Evolutionary conservation across 2,329 filamentous ascomycete species (phyloP), one percentile per base, ranked within the genome.

Genomic region (Alternaria tenuissima): DNA sequence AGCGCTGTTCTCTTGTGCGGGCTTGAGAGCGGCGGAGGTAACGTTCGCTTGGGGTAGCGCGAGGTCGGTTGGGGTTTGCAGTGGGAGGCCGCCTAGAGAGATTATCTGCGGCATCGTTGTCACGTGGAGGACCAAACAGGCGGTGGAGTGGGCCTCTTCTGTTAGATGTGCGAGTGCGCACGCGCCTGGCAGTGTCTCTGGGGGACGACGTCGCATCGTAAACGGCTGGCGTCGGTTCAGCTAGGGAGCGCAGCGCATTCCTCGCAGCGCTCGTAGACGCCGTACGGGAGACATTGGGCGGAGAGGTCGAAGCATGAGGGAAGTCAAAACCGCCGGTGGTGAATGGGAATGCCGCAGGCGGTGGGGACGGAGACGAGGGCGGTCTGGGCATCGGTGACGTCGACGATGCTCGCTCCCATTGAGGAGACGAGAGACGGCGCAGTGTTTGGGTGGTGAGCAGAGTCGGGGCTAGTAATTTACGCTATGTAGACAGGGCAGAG

Each of bases 321-420:
- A 78, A 78, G 70, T 83, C 82, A 70, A 82, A 82, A 66, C 73
- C 75, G 62, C 78, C 80, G 36, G 74, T 74, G 36, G 75, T 75
- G 67, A 74, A 77, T 55, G 74, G 61, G 54, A 73, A 74, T 49
- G 58, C 59, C n/a, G 69, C 53, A 30, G 72, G 65, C 24, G 70
- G 71, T 41, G 74, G 68, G 28, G 74, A 69, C 38, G 71, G 66
- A 24, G 75, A 69, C 14, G 75, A 56, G 16, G 66, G 64, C 46
- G 72, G 68, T 68, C 72, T 65, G 52, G 74, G 71, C 73, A 76
- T 76, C 36, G 63, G 57, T 71, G 72, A 69, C 67, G 71, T 68
- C 65, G 67, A 42, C 65, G 67, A 42, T 48, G 43, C 59, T 38
- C 46, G 63, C 52, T 63, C 63, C 48, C 64, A 68, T 68, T 46